Evolutionary conservation across 305 asterid species (phyloP).

Genomic region (Solanum aculeatissimum): DNA sequence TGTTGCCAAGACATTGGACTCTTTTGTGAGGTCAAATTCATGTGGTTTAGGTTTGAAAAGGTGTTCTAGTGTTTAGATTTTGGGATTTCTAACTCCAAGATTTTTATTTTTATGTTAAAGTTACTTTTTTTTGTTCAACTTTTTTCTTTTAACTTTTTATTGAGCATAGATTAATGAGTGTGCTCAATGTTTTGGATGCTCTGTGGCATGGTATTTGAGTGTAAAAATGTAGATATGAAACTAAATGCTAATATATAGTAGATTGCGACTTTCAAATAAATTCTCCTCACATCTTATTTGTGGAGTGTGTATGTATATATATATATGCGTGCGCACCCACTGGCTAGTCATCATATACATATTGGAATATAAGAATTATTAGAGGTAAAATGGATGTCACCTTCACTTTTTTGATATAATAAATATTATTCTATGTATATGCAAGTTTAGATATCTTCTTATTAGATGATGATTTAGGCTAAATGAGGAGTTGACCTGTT

Average conservation of each 20-base stretch:
- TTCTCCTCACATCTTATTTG: neutral
- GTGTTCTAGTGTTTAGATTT: constrained; percentile 9
- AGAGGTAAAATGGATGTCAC: too few species aligned
- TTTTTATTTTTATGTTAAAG: neutral
- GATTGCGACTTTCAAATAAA: neutral
- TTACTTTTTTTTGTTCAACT: neutral
- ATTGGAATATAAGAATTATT: too few species aligned
- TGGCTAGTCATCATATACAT: too few species aligned
- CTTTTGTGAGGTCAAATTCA: constrained; percentile 27
- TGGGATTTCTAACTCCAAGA: constrained; percentile 3
- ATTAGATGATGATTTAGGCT: too few species aligned
- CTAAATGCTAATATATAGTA: neutral
- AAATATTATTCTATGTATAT: too few species aligned
- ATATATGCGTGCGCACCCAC: too few species aligned
- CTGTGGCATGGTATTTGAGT: constrained; percentile 12
- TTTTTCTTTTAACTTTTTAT: neutral
- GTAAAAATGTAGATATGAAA: constrained; percentile 33
- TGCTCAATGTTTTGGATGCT: constrained; percentile 24
- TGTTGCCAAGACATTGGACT: constrained; percentile 37
- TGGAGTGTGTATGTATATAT: too few species aligned
- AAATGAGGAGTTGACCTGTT: too few species aligned
- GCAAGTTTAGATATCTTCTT: too few species aligned
- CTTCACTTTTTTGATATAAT: too few species aligned
- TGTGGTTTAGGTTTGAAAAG: constrained; percentile 35
- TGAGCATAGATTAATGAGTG: constrained; percentile 12